Base-by-base conservation (phyloP, 2,329 filamentous ascomycete species). In the Fusarium buxicola region DNA sequence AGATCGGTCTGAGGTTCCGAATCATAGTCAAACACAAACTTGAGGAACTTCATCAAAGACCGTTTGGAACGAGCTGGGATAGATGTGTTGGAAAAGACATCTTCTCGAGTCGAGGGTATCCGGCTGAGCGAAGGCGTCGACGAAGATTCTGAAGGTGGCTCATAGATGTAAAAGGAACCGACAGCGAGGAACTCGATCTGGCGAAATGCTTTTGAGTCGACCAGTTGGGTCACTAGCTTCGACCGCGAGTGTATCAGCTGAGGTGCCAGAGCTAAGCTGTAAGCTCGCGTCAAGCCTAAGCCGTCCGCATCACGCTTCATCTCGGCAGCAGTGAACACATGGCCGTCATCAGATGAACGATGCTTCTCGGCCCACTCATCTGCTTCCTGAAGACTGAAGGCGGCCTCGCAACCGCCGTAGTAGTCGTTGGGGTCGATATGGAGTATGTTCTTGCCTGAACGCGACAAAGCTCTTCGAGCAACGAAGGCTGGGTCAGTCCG, bases 151-250 rank as follows among this genome's bases (percentile, higher is more conserved):
- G 72, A 72, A 6, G 73, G 25, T 1, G 77, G 71, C 56, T 84
- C 80, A 72, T 89, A 89, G 52, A 97, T 87, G 84, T 91, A 97
- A 86, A 94, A 98, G 54, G 91, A 94, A 24, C 94, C 94, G 24
- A 98, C 92, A 25, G 94, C 92, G 60, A 95, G 86, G 69, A 98
- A 98, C 73, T 98, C 94, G 41, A 99, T 85, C 78, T 97, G 94
- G 18, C 89, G 87, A 72, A 94, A 94, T 11, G 93, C 90, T 68
- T 89, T 90, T 7, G 94, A 97, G 3, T 93, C 92, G n/a, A 98
- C 92, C 13, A 98, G 86, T 69, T 89, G 85, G 8, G 88, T 86
- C 6, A 98, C 81, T 30, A 98, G 83, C 65, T 86, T 83, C 3
- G 94, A 96, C 50, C 89, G 89, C 9, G 92, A 86, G 76, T 97